phyloP scores from a whole-genome alignment of 2,329 filamentous ascomycete genomes.

The Fusarium sarcochroum region DNA sequence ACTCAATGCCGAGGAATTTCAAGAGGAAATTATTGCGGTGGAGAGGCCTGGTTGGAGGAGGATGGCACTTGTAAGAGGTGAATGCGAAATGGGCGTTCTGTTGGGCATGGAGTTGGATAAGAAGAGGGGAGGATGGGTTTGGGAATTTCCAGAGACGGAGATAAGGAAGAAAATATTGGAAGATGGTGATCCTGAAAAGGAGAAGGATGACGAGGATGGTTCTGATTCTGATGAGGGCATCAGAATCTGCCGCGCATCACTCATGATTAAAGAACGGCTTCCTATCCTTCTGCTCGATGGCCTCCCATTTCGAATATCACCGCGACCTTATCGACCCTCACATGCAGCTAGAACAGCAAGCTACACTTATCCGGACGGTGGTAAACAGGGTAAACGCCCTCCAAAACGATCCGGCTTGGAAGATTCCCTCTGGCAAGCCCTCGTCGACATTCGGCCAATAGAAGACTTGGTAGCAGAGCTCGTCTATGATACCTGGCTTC shows the following conservation, averaged over 20 bases:
- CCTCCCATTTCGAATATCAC: constrained; percentile 21
- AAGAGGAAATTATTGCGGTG: constrained; percentile 34
- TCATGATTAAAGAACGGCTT: constrained; percentile 38
- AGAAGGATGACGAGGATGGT: constrained; percentile 3
- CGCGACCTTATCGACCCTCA: constrained; percentile 14
- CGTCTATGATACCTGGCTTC: constrained; percentile 48
- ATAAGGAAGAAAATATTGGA: background rate
- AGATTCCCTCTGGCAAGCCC: constrained; percentile 37
- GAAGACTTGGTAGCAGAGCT: constrained; percentile 46
- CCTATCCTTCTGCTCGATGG: constrained; percentile 46
- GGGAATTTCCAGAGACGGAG: constrained; percentile 46
- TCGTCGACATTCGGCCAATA: constrained; percentile 25
- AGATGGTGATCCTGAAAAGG: background rate
- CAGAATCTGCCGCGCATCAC: constrained; percentile 43
- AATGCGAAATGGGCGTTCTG: constrained; percentile 39
- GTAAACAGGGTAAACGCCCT: background rate
- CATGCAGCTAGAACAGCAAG: constrained; percentile 14
- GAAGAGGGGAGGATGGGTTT: constrained; percentile 36
- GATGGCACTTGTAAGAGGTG: constrained; percentile 42
- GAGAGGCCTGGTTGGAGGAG: constrained; percentile 41
- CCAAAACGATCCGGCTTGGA: constrained; percentile 39
- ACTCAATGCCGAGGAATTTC: constrained; percentile 30
- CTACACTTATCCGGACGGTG: background rate
- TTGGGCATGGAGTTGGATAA: constrained; percentile 38
- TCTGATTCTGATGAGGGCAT: constrained; percentile 30